Evolutionary conservation across 2,329 filamentous ascomycete species (phyloP).

Genomic region (Scedosporium boydii): DNA sequence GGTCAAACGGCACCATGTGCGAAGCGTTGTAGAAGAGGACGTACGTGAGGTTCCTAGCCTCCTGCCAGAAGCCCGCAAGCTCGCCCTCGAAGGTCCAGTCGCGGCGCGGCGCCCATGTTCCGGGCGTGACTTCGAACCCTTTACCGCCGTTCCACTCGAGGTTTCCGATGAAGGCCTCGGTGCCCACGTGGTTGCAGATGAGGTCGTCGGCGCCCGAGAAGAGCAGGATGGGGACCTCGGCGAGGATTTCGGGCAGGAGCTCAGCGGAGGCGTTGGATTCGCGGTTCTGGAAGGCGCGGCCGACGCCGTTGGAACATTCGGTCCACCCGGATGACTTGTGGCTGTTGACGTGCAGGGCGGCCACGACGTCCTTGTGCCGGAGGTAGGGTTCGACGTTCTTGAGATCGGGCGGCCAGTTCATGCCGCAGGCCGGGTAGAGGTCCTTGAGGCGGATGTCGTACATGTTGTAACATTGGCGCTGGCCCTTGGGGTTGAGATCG

Average conservation of each 20-base stretch:
- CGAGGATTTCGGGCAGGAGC: conserved; percentile 68
- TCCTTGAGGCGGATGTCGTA: conserved; percentile 89
- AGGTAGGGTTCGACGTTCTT: conserved; percentile 71
- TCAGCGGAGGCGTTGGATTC: conserved; percentile 65
- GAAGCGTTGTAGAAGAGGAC: conserved; percentile 91
- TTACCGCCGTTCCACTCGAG: conserved; percentile 87
- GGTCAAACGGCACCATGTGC: conserved; percentile 98
- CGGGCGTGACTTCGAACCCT: conserved; percentile 80
- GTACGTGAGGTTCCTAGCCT: conserved; percentile 91
- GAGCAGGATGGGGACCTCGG: conserved; percentile 68
- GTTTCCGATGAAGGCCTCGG: conserved; percentile 80
- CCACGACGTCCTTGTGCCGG: conserved; percentile 65
- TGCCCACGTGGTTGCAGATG: conserved; percentile 95
- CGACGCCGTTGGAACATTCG: conserved; percentile 78
- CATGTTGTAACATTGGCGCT: conserved; percentile 76
- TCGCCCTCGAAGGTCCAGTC: conserved; percentile 93
- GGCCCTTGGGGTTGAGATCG: conserved; percentile 34
- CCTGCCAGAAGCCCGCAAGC: conserved; percentile 82
- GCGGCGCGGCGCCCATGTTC: conserved; percentile 82
- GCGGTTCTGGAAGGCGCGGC: conserved; percentile 56
- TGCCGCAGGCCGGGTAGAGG: conserved; percentile 73
- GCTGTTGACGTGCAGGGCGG: conserved; percentile 71
- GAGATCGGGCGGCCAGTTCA: conserved; percentile 96
- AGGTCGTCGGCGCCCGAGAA: conserved; percentile 92
- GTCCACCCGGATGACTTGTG: conserved; percentile 83